Conservation (phyloP, 2,329 filamentous ascomycete species). For the Trichoderma cornu-damae region DNA sequence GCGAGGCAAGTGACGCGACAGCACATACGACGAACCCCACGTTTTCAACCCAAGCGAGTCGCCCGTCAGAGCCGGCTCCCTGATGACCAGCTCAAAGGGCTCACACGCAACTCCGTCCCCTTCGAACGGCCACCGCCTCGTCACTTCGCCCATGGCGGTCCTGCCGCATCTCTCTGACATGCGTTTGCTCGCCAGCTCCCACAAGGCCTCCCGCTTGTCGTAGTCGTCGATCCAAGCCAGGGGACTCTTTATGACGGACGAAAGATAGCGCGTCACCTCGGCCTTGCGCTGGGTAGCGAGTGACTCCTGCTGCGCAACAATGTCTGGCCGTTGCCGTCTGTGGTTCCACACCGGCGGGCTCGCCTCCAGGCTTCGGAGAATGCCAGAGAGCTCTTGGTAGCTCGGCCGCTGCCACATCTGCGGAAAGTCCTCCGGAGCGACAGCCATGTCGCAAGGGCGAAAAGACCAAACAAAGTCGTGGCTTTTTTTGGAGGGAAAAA, state of each 20-base stretch:
- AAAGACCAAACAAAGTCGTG: too few relatives aligned
- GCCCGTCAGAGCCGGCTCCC: slow-evolving; percentile 81
- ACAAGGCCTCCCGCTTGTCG: slow-evolving; percentile 61
- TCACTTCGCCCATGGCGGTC: slow-evolving; percentile 53
- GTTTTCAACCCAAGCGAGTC: slow-evolving; percentile 92
- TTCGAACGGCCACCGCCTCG: slow-evolving; percentile 49
- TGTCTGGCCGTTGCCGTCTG: slow-evolving; percentile 37
- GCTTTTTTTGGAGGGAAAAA: too few relatives aligned
- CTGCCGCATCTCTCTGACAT: slow-evolving; percentile 84
- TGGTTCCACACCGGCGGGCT: slow-evolving; percentile 65
- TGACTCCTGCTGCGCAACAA: slow-evolving; percentile 39
- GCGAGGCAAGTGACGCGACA: slow-evolving; percentile 64
- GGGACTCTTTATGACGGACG: slow-evolving; percentile 60
- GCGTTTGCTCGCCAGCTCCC: slow-evolving; percentile 72
- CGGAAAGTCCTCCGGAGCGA: slow-evolving; percentile 60
- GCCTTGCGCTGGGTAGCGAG: slow-evolving; percentile 39
- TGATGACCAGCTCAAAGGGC: slow-evolving; percentile 62
- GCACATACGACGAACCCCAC: slow-evolving; percentile 85
- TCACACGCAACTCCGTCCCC: slow-evolving; percentile 28
- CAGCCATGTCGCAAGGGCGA: slow-evolving; percentile 26
- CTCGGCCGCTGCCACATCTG: slow-evolving; percentile 74
- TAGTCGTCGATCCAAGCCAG: slow-evolving; percentile 66
- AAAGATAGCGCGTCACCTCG: slow-evolving; percentile 61
- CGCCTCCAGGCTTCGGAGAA: slow-evolving; percentile 61
- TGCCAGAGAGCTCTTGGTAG: slow-evolving; percentile 56